phyloP scores from a whole-genome alignment of 2,329 filamentous ascomycete species.

The Aspergillus sp. region DNA sequence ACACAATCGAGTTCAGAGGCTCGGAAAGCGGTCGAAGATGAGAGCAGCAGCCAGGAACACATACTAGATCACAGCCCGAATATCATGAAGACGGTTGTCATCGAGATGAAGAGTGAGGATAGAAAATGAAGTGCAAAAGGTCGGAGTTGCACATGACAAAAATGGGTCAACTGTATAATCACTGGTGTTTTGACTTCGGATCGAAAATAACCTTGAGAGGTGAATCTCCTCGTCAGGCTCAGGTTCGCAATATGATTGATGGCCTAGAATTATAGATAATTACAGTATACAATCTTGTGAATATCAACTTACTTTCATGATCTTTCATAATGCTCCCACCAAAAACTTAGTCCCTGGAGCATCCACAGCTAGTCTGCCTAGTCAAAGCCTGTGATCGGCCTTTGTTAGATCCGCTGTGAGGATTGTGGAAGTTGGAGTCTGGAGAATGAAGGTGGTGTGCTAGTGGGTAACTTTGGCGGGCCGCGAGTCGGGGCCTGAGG shows the following conservation, averaged over 20 bases:
- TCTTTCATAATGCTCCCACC: not conserved
- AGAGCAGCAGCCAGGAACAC: conserved; percentile 4
- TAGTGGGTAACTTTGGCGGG: not conserved
- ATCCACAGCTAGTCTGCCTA: not conserved
- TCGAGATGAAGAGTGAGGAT: conserved; percentile 3
- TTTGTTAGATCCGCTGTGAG: not conserved
- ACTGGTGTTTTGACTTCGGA: not conserved
- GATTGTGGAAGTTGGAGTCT: not conserved
- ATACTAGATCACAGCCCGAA: conserved; percentile 2
- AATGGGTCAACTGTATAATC: not conserved
- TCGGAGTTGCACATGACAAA: not conserved
- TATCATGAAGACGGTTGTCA: conserved; percentile 7
- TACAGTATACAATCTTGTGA: not conserved
- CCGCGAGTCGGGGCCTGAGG: not conserved
- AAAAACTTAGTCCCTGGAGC: not conserved
- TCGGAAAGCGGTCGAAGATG: not conserved
- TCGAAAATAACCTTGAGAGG: not conserved
- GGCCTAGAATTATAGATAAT: conserved; percentile 1
- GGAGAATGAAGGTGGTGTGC: not conserved
- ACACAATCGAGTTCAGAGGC: not conserved
- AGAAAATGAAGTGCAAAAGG: not conserved
- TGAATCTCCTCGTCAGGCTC: not conserved
- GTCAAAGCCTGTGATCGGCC: not conserved
- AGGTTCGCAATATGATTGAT: not conserved
- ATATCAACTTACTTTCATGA: not conserved